Evolutionary conservation across 1,139 yeast genomes (phyloP), one percentile per base, ranked within the genome.

Genomic region (Suzukiozyma palmioleophila): DNA sequence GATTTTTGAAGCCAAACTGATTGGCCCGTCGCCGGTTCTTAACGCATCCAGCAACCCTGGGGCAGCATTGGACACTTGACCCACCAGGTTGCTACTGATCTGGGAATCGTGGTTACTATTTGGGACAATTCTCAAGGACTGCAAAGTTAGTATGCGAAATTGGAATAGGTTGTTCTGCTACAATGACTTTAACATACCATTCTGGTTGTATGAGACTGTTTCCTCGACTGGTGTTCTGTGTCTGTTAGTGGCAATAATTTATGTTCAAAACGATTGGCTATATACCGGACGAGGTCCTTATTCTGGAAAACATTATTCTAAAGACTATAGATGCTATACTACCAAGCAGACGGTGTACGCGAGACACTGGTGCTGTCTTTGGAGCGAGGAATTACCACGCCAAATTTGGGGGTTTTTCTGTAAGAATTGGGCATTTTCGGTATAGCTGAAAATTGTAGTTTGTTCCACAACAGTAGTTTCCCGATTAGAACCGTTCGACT

Each of bases 21-120:
- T 54, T 8, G 86, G 84, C 3, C 85, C 85, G 47, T 77, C 75
- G 38, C 71, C 75, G 2, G 75, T 64, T 56, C 78, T 74, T 39
- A 81, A 64, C 12, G 75, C 73, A 53, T 81, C 86, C 44, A 73
- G 81, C 40, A 80, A 62, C 1, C 73, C 83, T 25, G 84, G 84
- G 0, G 83, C 82, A 36, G 79, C 78, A 15, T 73, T 73, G 1
- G 86, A 81, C 1, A 68, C 53, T 16, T 69, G 73, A 2, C 82
- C 84, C 46, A 60, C 73, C 27, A 69, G 59, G 36, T 73, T 67
- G 42, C 75, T 66, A 56, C 69, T 69, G 43, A 78, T 75, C 33
- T 65, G 46, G 8, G 73, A 55, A 22, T 58, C 59, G 39, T 68
- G 67, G 25, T 60, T 54, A 50, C 60, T 64, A 39, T 67, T 71